Evolutionary conservation across 805 yeast species (phyloP).

Genomic region (Lipomyces oligophaga): DNA sequence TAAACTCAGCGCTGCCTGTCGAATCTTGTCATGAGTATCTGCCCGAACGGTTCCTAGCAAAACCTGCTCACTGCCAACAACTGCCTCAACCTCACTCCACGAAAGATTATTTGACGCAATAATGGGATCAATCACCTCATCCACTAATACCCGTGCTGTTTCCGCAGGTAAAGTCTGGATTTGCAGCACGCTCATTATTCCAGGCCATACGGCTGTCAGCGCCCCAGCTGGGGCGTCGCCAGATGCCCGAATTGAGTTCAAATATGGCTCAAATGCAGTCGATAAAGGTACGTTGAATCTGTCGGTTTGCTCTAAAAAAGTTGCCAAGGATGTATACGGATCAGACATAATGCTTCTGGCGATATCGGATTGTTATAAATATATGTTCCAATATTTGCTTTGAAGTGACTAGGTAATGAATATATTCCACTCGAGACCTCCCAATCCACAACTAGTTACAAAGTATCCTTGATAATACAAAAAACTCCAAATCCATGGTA

Average conservation of each 20-base stretch:
- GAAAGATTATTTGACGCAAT: constrained; percentile 2
- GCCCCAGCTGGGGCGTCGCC: constrained; percentile 14
- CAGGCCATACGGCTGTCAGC: constrained; percentile 22
- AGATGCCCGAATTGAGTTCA: constrained; percentile 9
- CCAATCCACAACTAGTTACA: too few relatives aligned
- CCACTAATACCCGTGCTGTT: constrained; percentile 9
- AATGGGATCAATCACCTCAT: constrained; percentile 22
- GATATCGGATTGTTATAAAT: too few relatives aligned
- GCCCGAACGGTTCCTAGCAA: constrained; percentile 13
- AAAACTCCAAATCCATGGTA: too few relatives aligned
- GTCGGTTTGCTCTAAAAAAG: constrained; percentile 5
- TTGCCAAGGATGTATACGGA: constrained; percentile 9
- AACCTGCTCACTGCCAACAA: constrained; percentile 5
- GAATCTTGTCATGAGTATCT: constrained; percentile 17
- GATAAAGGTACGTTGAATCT: constrained; percentile 1
- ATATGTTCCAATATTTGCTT: too few relatives aligned
- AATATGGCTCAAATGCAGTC: constrained; percentile 5
- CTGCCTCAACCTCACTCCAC: constrained; percentile 11
- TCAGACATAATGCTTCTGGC: too few relatives aligned
- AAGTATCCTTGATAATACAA: too few relatives aligned
- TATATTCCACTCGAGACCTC: too few relatives aligned
- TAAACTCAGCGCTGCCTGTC: constrained; percentile 20
- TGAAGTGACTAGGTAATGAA: too few relatives aligned
- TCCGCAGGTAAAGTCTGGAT: neutral
- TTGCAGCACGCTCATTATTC: constrained; percentile 13